A percentile compares a stretch with the other conserved stretches of the same genome.
Evolutionary conservation across 1,284 basidiomycete genomes (phyloP).

Genomic region (Pyrrhoderma lamaoense): DNA sequence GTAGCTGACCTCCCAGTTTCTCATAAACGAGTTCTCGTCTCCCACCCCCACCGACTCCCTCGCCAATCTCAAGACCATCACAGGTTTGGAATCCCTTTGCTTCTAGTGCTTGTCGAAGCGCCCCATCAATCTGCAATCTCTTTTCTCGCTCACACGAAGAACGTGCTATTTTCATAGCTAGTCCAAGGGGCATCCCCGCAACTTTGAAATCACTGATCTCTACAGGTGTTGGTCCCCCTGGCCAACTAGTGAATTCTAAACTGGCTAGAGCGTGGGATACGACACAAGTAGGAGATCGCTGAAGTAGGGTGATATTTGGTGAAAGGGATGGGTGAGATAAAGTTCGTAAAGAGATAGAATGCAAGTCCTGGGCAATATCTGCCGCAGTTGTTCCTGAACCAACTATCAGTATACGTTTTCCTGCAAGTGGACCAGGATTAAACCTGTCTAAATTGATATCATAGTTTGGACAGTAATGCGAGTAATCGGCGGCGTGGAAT

Average conservation of each 20-base stretch:
- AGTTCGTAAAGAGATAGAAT: slow-evolving; percentile 19
- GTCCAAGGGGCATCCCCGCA: slow-evolving; percentile 32
- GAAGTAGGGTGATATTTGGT: slow-evolving; percentile 33
- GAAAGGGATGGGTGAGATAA: slow-evolving; percentile 17
- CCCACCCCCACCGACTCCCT: slow-evolving; percentile 27
- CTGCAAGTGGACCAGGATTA: slow-evolving; percentile 23
- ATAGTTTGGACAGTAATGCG: neutral
- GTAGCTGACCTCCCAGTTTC: slow-evolving; percentile 26
- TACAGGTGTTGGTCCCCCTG: slow-evolving; percentile 27
- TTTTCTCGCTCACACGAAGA: slow-evolving; percentile 23
- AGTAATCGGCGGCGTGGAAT: slow-evolving; percentile 29
- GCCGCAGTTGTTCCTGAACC: slow-evolving; percentile 36
- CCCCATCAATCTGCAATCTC: slow-evolving; percentile 26
- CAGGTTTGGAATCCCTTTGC: slow-evolving; percentile 34
- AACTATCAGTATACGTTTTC: slow-evolving; percentile 32
- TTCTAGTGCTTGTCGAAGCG: slow-evolving; percentile 30
- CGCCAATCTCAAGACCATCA: slow-evolving; percentile 26
- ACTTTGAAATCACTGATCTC: slow-evolving; percentile 41
- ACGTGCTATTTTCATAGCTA: slow-evolving; percentile 31
- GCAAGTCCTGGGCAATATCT: slow-evolving; percentile 35
- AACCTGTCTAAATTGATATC: too few relatives aligned
- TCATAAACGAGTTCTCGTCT: slow-evolving; percentile 24
- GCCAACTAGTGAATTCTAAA: slow-evolving; percentile 29
- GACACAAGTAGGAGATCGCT: slow-evolving; percentile 30
- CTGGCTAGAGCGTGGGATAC: slow-evolving; percentile 28